Conservation (phyloP, 176 grass and related monocot species). For the Poa annua region DNA sequence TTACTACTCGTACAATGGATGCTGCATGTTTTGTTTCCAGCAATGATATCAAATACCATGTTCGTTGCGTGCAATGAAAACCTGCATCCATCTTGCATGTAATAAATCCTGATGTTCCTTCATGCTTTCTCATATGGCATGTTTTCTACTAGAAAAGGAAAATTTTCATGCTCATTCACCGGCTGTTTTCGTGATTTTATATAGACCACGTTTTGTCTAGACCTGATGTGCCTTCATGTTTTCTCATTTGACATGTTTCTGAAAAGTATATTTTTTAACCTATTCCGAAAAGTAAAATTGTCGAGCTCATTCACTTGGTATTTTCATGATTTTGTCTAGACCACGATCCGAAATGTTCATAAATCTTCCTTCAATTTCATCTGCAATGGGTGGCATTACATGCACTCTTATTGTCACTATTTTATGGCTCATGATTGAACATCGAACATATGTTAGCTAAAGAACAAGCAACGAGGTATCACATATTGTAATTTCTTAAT, state of each 20-base stretch:
- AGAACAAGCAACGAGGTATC: conserved; percentile 20
- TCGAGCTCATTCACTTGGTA: conserved; percentile 1
- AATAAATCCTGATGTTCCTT: not conserved
- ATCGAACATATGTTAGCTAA: not conserved
- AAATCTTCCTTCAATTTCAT: conserved; percentile 9
- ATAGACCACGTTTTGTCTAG: not conserved
- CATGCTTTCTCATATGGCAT: conserved; percentile 15
- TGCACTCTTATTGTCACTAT: conserved; percentile 15
- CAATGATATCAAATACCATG: conserved; percentile 8
- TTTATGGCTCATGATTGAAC: not conserved
- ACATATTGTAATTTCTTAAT: conserved; percentile 22
- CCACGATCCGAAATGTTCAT: not conserved
- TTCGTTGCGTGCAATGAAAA: not conserved
- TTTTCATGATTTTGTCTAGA: conserved; percentile 24
- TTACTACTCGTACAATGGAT: conserved; percentile 1
- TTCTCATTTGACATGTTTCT: conserved; percentile 9
- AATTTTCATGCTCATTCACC: conserved; percentile 4
- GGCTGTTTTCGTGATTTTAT: not conserved
- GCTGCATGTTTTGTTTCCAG: conserved; percentile 6
- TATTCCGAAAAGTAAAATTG: not conserved
- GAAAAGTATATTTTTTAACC: not conserved
- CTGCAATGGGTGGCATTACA: conserved; percentile 6
- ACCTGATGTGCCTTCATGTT: not conserved
- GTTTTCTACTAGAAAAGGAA: conserved; percentile 17
- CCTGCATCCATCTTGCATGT: conserved; percentile 6